phyloP scores from a whole-genome alignment of 345 rosid species.

The Euclidium syriacum region DNA sequence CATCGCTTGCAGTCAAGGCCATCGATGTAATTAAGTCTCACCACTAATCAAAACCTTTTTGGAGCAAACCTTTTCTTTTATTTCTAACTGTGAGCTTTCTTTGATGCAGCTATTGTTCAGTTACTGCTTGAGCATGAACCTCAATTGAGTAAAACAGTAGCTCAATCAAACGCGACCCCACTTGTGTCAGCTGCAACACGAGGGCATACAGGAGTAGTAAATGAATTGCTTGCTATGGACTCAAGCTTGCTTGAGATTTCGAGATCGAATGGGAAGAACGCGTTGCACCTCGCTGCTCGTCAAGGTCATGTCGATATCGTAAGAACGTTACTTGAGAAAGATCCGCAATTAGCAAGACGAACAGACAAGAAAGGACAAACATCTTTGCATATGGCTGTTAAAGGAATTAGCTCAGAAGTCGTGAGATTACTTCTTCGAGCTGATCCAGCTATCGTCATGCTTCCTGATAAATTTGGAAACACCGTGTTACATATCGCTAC shows the following conservation, averaged over 20 bases:
- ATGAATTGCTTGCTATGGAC: constrained; percentile 60
- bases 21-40: constrained; percentile 51
- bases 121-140: constrained; percentile 67
- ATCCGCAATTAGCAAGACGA: constrained; percentile 69
- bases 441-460: constrained; percentile 75
- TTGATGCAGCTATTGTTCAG: constrained; percentile 69
- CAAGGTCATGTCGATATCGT: constrained; percentile 88
- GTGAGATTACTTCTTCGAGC: constrained; percentile 68
- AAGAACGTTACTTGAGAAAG: constrained; percentile 53
- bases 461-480: constrained; percentile 80
- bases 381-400: constrained; percentile 94
- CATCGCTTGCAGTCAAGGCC: constrained; percentile 81
- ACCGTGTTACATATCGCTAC: constrained; percentile 83
- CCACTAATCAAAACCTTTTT: background rate
- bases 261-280: constrained; percentile 79
- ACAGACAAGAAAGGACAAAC: constrained; percentile 96
- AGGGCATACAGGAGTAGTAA: constrained; percentile 62
- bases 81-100: background rate
- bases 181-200: constrained; percentile 74
- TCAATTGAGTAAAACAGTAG: constrained; percentile 54
- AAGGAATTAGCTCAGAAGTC: constrained; percentile 63
- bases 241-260: constrained; percentile 54
- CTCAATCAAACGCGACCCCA: constrained; percentile 82
- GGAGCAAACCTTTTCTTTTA: too few relatives aligned
- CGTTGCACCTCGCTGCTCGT: constrained; percentile 84